Conservation (phyloP, 441 rosid genomes). For the Euphorbia neoarborescens region DNA sequence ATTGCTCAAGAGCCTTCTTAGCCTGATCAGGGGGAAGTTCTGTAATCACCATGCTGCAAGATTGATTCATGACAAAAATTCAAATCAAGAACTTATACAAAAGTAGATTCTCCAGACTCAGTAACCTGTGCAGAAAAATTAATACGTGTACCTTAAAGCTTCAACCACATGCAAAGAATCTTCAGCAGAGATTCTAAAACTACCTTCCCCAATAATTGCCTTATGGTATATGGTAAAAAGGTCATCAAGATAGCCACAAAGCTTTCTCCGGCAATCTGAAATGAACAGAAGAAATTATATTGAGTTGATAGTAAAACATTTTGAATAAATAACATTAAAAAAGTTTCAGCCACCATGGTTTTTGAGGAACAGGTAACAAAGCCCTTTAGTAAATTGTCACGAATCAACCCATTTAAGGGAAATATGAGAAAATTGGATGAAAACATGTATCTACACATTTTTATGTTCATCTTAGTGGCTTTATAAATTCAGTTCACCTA, state of each 20-base stretch:
- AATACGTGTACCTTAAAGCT: slow-evolving; percentile 66
- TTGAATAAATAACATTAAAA: background rate
- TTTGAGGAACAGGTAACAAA: background rate
- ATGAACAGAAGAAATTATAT: slow-evolving; percentile 18
- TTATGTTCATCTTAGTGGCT: background rate
- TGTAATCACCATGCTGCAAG: slow-evolving; percentile 83
- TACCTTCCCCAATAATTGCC: slow-evolving; percentile 76
- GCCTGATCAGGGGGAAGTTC: slow-evolving; percentile 91
- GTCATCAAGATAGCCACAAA: slow-evolving; percentile 68
- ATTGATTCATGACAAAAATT: slow-evolving; percentile 21
- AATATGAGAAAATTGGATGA: background rate
- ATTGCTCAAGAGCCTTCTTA: slow-evolving; percentile 69
- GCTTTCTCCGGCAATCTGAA: slow-evolving; percentile 86
- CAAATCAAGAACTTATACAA: slow-evolving; percentile 18
- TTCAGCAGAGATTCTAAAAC: slow-evolving; percentile 81
- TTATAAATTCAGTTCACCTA: background rate
- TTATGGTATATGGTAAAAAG: slow-evolving; percentile 70
- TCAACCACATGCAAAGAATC: slow-evolving; percentile 89
- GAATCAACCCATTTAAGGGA: background rate
- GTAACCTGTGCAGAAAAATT: slow-evolving; percentile 4
- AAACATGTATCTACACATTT: background rate
- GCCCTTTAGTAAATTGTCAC: background rate
- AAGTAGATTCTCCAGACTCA: slow-evolving; percentile 16
- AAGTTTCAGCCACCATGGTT: background rate
- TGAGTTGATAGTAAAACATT: slow-evolving; percentile 1